phyloP scores from a whole-genome alignment of 805 yeast genomes.

The Kazachstania bromeliacearum region DNA sequence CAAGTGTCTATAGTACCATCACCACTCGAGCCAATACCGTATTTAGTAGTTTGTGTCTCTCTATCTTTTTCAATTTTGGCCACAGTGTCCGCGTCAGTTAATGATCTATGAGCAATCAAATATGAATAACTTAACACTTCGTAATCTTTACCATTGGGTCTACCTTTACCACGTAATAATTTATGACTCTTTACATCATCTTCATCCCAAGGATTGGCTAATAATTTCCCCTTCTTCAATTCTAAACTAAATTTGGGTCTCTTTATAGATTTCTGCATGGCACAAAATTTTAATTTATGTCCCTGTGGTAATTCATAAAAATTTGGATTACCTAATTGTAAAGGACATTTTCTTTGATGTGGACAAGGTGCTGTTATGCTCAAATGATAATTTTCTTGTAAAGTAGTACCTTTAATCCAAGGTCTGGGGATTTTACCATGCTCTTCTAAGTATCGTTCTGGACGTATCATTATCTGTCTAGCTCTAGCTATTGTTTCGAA shows the following conservation, averaged over 20 bases:
- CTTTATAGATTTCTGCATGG: slow-evolving; percentile 57
- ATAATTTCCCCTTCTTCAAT: slow-evolving; percentile 67
- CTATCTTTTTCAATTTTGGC: slow-evolving; percentile 33
- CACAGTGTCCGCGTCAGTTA: slow-evolving; percentile 35
- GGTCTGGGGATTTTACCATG: slow-evolving; percentile 62
- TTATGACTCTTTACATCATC: slow-evolving; percentile 45
- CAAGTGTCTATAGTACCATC: slow-evolving; percentile 33
- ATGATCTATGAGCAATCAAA: slow-evolving; percentile 55
- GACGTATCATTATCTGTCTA: slow-evolving; percentile 81
- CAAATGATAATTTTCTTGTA: slow-evolving; percentile 41
- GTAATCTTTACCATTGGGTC: slow-evolving; percentile 59
- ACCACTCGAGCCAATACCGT: slow-evolving; percentile 19
- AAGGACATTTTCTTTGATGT: slow-evolving; percentile 79
- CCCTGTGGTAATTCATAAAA: slow-evolving; percentile 49
- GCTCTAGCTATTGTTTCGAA: slow-evolving; percentile 86
- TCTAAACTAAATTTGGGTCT: slow-evolving; percentile 79
- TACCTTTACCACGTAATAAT: slow-evolving; percentile 51
- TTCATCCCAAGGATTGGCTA: slow-evolving; percentile 67
- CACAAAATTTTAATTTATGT: slow-evolving; percentile 61
- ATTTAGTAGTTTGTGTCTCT: slow-evolving; percentile 7
- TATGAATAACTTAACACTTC: slow-evolving; percentile 71
- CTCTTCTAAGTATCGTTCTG: slow-evolving; percentile 52
- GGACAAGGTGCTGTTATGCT: slow-evolving; percentile 81
- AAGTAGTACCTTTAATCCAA: slow-evolving; percentile 37
- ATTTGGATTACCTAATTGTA: slow-evolving; percentile 68